These are phyloP conservation scores for Podila verticillata DNA, from an alignment of 192 early-diverging fungal species.

Conservation along the genomic window DNA sequence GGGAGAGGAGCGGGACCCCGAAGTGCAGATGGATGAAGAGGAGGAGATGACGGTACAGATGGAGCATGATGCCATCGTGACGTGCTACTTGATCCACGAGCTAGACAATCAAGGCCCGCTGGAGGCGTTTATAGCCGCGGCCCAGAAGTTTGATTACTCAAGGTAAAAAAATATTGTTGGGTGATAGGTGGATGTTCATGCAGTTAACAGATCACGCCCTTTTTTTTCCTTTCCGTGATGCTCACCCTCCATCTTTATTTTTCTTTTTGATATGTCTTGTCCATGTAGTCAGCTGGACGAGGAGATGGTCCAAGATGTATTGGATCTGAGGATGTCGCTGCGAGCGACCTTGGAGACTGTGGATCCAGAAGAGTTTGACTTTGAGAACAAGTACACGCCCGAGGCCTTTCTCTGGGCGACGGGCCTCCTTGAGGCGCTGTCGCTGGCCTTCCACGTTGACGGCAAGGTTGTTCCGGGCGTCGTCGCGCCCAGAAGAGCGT, in stretches of 20 bases:
- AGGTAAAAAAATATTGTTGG: slow-evolving; percentile 3
- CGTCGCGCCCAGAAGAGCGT: slow-evolving; percentile 3
- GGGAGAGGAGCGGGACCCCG: slow-evolving; percentile 7
- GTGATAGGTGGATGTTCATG: not conserved
- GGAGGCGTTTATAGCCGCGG: slow-evolving; percentile 11
- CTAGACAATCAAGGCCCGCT: not conserved
- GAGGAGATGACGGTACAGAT: slow-evolving; percentile 37
- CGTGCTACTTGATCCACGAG: slow-evolving; percentile 23
- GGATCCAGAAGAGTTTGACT: slow-evolving; percentile 21
- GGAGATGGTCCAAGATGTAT: slow-evolving; percentile 34
- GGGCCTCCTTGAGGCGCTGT: slow-evolving; percentile 23
- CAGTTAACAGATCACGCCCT: not conserved
- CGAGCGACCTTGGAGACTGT: slow-evolving; percentile 23
- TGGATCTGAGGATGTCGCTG: slow-evolving; percentile 24
- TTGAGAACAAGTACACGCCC: slow-evolving; percentile 16
- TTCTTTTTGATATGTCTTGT: not conserved
- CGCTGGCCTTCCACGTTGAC: slow-evolving; percentile 26
- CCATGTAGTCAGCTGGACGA: slow-evolving; percentile 31
- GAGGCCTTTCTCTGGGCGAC: slow-evolving; percentile 38
- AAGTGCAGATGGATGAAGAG: slow-evolving; percentile 13
- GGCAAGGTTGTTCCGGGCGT: slow-evolving; percentile 15
- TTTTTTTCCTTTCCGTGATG: not conserved
- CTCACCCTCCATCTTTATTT: no score
- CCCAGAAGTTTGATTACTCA: slow-evolving; percentile 24
- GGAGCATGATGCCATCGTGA: slow-evolving; percentile 35